phyloP scores from a whole-genome alignment of 148 eudicot genomes.

The Chenopodium berlandieri region DNA sequence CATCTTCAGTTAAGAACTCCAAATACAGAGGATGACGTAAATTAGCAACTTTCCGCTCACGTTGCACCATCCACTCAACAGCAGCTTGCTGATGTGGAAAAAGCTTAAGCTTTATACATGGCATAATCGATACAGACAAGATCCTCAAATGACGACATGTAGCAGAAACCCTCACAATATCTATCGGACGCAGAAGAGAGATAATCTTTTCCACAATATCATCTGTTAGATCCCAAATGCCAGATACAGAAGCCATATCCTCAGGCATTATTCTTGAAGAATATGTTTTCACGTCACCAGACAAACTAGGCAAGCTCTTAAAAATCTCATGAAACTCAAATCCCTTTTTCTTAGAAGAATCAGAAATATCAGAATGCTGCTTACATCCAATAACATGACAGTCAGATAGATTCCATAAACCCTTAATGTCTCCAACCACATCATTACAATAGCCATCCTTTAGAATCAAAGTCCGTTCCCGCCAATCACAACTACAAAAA shows the following conservation, averaged over 20 bases:
- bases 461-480: conserved; percentile 53
- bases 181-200: conserved; percentile 49
- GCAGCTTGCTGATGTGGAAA: conserved; percentile 97
- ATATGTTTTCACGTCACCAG: conserved; percentile 32
- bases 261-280: conserved; percentile 52
- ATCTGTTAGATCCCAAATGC: conserved; percentile 69
- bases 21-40: conserved; percentile 69
- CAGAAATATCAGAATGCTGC: conserved; percentile 46
- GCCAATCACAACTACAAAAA: conserved; percentile 77
- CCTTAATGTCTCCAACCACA: conserved; percentile 19
- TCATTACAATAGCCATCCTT: conserved; percentile 24
- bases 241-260: conserved; percentile 37
- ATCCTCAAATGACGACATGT: conserved; percentile 78
- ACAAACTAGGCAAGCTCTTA: conserved; percentile 68
- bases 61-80: conserved; percentile 98
- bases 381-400: conserved; percentile 85
- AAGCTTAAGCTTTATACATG: conserved; percentile 85
- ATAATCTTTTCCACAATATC: conserved; percentile 65
- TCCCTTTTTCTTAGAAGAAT: conserved; percentile 47
- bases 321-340: conserved; percentile 90
- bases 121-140: conserved; percentile 74
- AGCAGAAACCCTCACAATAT: conserved; percentile 68
- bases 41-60: conserved; percentile 58
- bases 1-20: conserved; percentile 63
- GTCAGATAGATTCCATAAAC: conserved; percentile 57